Conservation (phyloP, 306 rosid species). For the Mimosa bimucronata region DNA sequence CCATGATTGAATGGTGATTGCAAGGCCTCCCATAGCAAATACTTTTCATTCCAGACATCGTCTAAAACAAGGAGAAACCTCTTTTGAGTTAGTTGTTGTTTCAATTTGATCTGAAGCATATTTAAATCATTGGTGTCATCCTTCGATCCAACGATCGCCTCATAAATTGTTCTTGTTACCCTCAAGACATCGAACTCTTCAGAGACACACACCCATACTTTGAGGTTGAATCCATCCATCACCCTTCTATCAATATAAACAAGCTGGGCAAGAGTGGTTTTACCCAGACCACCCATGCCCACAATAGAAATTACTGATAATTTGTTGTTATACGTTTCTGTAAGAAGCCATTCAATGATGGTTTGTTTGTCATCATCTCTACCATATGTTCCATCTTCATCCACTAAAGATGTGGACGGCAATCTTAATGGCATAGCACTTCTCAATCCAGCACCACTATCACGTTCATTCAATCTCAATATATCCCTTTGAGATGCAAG, state of each 20-base stretch:
- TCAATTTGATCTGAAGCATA: slow-evolving; percentile 5
- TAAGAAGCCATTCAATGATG: neutral
- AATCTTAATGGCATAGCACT: neutral
- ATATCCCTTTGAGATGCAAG: neutral
- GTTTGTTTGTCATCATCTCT: slow-evolving; percentile 23
- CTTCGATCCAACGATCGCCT: slow-evolving; percentile 1
- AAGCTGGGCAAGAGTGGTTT: slow-evolving; percentile 25
- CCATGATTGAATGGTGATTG: neutral
- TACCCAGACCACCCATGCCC: slow-evolving; percentile 30
- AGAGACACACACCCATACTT: slow-evolving; percentile 30
- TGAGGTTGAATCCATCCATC: neutral
- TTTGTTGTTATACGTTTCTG: neutral
- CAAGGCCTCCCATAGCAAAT: slow-evolving; percentile 24
- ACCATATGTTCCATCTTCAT: slow-evolving; percentile 21
- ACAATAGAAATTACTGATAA: slow-evolving; percentile 8
- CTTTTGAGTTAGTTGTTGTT: neutral
- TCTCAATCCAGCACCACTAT: neutral
- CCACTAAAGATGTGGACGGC: slow-evolving; percentile 11
- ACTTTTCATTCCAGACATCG: slow-evolving; percentile 40
- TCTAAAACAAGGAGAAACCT: slow-evolving; percentile 40
- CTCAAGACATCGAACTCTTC: slow-evolving; percentile 8
- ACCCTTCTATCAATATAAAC: slow-evolving; percentile 23
- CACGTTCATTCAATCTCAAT: slow-evolving; percentile 23
- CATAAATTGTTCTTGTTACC: slow-evolving; percentile 1
- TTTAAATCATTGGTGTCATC: slow-evolving; percentile 1